These are phyloP conservation scores for Mallotus japonicus DNA, from an alignment of 441 rosid genomes.

Conservation along the genomic window DNA sequence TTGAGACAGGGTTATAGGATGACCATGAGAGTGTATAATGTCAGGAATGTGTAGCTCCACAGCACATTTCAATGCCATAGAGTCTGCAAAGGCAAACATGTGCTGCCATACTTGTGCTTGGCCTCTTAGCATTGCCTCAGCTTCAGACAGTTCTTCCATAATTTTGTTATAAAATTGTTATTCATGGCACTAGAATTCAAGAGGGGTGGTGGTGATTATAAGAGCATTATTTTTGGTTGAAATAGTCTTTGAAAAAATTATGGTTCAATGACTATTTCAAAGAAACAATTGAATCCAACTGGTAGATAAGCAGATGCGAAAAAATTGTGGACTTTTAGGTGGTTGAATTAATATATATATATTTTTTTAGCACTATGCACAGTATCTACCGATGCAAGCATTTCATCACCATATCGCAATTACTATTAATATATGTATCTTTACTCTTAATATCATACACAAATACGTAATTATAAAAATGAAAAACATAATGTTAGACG, in stretches of 20 bases:
- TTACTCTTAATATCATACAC: too few species aligned
- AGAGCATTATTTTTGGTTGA: too few species aligned
- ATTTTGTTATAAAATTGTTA: background rate
- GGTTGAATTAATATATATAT: background rate
- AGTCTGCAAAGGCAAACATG: conserved; percentile 34
- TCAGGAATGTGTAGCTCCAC: conserved; percentile 44
- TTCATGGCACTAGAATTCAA: too few species aligned
- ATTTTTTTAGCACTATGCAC: too few species aligned
- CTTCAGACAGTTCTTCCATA: conserved; percentile 16
- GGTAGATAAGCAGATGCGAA: background rate
- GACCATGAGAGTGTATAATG: conserved; percentile 34
- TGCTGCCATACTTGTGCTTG: conserved; percentile 31
- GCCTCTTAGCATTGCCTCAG: conserved; percentile 21
- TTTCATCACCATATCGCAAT: background rate
- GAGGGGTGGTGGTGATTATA: too few species aligned
- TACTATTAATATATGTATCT: background rate
- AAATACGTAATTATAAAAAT: too few species aligned
- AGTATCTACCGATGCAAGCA: background rate
- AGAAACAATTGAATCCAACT: background rate
- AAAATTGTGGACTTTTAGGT: too few species aligned
- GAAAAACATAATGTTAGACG: too few species aligned
- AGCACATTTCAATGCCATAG: conserved; percentile 37
- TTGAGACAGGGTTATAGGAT: conserved; percentile 34
- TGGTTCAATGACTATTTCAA: background rate
- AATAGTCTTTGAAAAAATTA: background rate